phyloP scores from a whole-genome alignment of 225 moss, liverwort and hornwort genomes.

The Marchantia paleacea region DNA sequence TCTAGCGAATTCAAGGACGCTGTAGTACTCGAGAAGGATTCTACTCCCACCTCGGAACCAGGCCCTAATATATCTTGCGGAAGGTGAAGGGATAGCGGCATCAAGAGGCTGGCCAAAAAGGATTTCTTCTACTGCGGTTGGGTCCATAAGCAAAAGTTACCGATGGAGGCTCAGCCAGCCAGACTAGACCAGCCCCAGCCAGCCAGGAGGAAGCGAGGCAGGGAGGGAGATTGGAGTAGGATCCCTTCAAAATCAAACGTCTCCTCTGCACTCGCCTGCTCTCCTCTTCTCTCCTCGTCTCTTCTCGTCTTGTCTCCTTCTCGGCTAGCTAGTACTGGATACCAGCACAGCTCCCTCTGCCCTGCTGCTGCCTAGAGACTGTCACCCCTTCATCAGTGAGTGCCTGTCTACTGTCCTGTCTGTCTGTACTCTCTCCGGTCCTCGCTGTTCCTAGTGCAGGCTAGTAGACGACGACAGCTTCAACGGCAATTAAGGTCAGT shows the following conservation, averaged over 20 bases:
- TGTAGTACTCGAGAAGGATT: slow-evolving; percentile 11
- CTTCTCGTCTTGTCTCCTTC: background rate
- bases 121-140: background rate
- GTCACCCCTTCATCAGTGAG: background rate
- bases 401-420: background rate
- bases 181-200: background rate
- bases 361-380: background rate
- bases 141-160: background rate
- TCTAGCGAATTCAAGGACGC: slow-evolving; percentile 3
- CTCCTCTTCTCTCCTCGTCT: background rate
- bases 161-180: background rate
- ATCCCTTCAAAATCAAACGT: background rate
- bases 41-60: slow-evolving; percentile 10
- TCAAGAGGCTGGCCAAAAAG: slow-evolving; percentile 5
- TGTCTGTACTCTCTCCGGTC: background rate
- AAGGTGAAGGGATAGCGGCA: slow-evolving; percentile 5
- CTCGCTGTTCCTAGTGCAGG: no score
- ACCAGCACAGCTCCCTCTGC: background rate
- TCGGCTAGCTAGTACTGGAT: no score
- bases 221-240: no score
- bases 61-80: slow-evolving; percentile 12
- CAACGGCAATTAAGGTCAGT: no score
- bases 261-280: background rate
- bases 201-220: background rate
- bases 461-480: no score